Percentiles rank a stretch among this genome's conserved stretches.
Conservation (phyloP, 2,329 filamentous ascomycete species). For the Delphinella strobiligena region DNA sequence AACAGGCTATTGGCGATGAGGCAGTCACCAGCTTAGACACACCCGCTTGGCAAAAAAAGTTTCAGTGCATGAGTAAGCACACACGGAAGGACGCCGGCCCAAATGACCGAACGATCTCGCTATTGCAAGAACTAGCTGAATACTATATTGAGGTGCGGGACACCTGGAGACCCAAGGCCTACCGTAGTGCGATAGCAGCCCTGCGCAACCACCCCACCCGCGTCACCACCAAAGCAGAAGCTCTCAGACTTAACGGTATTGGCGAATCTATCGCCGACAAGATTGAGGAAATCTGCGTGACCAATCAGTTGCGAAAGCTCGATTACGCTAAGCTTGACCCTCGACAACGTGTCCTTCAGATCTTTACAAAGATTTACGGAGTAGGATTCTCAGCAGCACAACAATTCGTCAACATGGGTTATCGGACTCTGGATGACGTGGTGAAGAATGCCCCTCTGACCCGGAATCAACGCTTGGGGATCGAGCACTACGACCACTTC, state of each 20-base stretch:
- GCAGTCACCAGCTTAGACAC: not conserved
- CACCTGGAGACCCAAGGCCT: conserved; percentile 62
- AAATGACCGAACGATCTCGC: conserved; percentile 62
- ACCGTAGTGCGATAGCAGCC: conserved; percentile 64
- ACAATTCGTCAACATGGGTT: conserved; percentile 65
- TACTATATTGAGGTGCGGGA: conserved; percentile 69
- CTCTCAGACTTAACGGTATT: conserved; percentile 53
- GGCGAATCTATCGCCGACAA: conserved; percentile 66
- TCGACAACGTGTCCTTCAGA: conserved; percentile 49
- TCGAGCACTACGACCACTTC: conserved; percentile 73
- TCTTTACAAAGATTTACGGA: conserved; percentile 70
- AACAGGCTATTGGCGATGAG: not conserved
- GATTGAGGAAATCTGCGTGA: conserved; percentile 78
- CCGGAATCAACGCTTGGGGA: conserved; percentile 58
- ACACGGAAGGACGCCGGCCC: conserved; percentile 44
- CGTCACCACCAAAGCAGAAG: conserved; percentile 59
- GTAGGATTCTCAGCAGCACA: conserved; percentile 59
- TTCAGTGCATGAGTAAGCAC: conserved; percentile 49
- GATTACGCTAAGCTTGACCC: conserved; percentile 59
- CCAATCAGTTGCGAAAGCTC: conserved; percentile 57
- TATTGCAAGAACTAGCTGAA: conserved; percentile 66
- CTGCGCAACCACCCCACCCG: conserved; percentile 53
- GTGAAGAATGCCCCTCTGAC: conserved; percentile 49
- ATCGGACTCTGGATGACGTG: conserved; percentile 63
- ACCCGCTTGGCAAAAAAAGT: conserved; percentile 28